Percentiles rank a stretch among this genome's conserved stretches.
phyloP scores from a whole-genome alignment of 805 yeast species.

The Maudiozyma turicensis region DNA sequence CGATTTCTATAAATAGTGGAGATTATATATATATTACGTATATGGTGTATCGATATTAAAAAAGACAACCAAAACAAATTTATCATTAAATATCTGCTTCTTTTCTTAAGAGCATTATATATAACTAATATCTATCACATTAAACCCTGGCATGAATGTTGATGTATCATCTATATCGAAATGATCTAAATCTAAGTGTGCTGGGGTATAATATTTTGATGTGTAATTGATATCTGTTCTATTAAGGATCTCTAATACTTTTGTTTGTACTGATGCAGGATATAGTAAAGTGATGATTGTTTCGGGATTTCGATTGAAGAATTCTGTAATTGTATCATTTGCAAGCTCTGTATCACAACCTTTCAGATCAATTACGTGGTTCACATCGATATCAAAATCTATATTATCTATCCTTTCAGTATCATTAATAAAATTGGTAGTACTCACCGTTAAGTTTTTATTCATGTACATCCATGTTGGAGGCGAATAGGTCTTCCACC shows the following conservation, averaged over 20 bases:
- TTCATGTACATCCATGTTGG: slow-evolving; percentile 70
- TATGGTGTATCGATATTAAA: not conserved
- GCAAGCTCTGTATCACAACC: slow-evolving; percentile 33
- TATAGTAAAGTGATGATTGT: slow-evolving; percentile 9
- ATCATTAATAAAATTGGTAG: slow-evolving; percentile 14
- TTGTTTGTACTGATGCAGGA: slow-evolving; percentile 13
- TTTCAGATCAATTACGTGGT: slow-evolving; percentile 36
- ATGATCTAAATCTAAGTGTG: slow-evolving; percentile 69
- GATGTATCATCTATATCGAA: slow-evolving; percentile 40
- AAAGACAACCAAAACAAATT: not conserved
- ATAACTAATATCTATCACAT: slow-evolving; percentile 32
- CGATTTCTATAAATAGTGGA: slow-evolving; percentile 76
- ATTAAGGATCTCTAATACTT: slow-evolving; percentile 1
- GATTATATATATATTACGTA: not conserved
- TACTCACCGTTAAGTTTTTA: slow-evolving; percentile 14
- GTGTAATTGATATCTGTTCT: slow-evolving; percentile 4
- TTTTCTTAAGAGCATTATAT: not conserved
- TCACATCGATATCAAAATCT: slow-evolving; percentile 6
- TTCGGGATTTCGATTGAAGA: slow-evolving; percentile 4
- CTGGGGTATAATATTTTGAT: slow-evolving; percentile 30
- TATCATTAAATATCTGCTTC: not conserved
- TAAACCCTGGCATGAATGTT: slow-evolving; percentile 55
- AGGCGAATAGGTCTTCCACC: slow-evolving; percentile 95
- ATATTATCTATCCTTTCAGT: slow-evolving; percentile 15
- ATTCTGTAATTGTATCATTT: slow-evolving; percentile 12